Evolutionary conservation across 441 rosid genomes (phyloP), one percentile per base, ranked within the genome.

Genomic region (Dalechampia spathulata): DNA sequence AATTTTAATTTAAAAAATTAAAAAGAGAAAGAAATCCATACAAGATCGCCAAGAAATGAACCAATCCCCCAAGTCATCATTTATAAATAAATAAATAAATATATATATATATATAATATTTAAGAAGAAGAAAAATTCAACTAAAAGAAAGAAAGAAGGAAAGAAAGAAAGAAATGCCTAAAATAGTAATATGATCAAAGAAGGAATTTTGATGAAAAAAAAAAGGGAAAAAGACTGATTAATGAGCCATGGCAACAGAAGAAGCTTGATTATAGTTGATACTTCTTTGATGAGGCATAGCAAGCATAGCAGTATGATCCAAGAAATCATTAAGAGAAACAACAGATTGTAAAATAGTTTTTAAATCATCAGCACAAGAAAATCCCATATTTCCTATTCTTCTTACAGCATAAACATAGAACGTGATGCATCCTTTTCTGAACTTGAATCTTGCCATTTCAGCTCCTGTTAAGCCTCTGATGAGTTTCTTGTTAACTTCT

Each of bases 391-490:
- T 65, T 0, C 96, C 96, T 14, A 45, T 53, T 7, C 72, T 60
- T 57, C 92, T 75, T 55, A 83, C 96, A 0, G 95, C 99, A 67
- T 92, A 88, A 0, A 92, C 90, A 49, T 88, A 92, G 55, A 92
- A 92, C 10, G 99, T 92, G 14, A 92, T 65, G 70, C 96, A 88
- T 0, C 96, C 96, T 83, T 92, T 92, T 45, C 99, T 66, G 72
- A 92, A 88, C 66, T 92, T 92, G 56, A 92, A 92, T 72, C 96
- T 67, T 0, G 96, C 96, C 92, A 92, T 78, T 72, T 92, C 98
- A 60, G 76, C 84, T 5, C 82, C 85, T 43, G 19, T 66, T 3
- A 79, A 39, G 1, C 87, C 89, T 42, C 80, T 76, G 0, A 92
- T 81, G 30, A 92, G 82, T 73, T 78, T 80, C 90, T 80, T 85